phyloP scores from a whole-genome alignment of 2,329 filamentous ascomycete species.

The Fusarium chlamydosporum region DNA sequence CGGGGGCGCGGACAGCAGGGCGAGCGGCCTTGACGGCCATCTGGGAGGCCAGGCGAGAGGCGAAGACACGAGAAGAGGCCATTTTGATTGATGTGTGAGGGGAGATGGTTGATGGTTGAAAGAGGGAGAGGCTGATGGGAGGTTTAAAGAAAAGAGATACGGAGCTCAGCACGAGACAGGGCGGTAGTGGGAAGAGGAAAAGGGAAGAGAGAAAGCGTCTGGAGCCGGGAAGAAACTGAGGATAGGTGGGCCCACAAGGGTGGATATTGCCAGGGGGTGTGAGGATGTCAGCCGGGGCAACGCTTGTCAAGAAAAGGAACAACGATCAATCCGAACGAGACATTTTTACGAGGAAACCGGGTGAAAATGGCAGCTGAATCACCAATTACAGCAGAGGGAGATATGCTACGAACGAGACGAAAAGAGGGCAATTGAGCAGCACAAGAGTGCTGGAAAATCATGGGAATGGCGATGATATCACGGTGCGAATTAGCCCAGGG shows the following conservation, averaged over 20 bases:
- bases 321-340: constrained; percentile 52
- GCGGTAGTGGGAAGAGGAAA: constrained; percentile 58
- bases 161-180: constrained; percentile 54
- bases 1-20: constrained; percentile 76
- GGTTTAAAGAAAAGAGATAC: constrained; percentile 55
- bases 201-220: constrained; percentile 59
- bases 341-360: constrained; percentile 49
- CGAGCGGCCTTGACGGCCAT: constrained; percentile 84
- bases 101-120: constrained; percentile 53
- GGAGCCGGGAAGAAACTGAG: constrained; percentile 56
- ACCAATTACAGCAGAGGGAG: constrained; percentile 18
- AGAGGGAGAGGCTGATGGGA: constrained; percentile 52
- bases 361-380: constrained; percentile 39
- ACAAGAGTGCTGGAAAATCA: constrained; percentile 27
- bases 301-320: constrained; percentile 49
- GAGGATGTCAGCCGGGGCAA: constrained; percentile 56
- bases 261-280: constrained; percentile 52
- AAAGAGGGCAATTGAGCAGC: constrained; percentile 19
- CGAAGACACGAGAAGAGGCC: constrained; percentile 83
- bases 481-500: constrained; percentile 51
- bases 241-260: constrained; percentile 56
- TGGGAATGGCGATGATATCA: constrained; percentile 28
- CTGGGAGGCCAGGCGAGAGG: constrained; percentile 82
- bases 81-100: constrained; percentile 75
- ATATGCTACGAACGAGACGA: constrained; percentile 9